These are phyloP conservation scores for Tolypocladium inflatum DNA, from an alignment of 2,329 filamentous ascomycete genomes.

Conservation along the genomic window DNA sequence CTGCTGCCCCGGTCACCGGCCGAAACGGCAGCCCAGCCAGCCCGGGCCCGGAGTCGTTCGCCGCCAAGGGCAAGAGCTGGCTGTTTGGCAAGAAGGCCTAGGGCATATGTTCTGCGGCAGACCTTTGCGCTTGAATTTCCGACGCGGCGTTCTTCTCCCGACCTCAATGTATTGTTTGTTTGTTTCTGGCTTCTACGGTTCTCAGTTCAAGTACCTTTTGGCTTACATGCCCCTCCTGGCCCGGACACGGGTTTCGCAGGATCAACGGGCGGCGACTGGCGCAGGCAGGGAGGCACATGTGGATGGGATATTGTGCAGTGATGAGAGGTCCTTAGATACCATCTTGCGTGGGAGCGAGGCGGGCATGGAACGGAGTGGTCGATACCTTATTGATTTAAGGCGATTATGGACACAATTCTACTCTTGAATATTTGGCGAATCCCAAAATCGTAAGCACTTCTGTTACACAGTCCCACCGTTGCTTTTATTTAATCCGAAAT, in stretches of 20 bases:
- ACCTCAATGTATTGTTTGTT: not conserved
- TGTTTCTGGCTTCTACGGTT: not conserved
- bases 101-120: not conserved
- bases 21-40: constrained; percentile 1
- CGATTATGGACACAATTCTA: not conserved
- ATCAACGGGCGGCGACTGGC: not conserved
- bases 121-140: not conserved
- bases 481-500: not conserved
- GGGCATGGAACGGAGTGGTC: not conserved
- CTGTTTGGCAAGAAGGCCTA: constrained; percentile 39
- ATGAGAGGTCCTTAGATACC: not conserved
- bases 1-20: constrained; percentile 1
- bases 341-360: not conserved
- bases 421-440: too few relatives aligned
- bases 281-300: not conserved
- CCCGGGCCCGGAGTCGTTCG: constrained; percentile 11
- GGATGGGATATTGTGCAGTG: not conserved
- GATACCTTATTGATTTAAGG: not conserved
- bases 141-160: not conserved
- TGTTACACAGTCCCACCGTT: not conserved
- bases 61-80: constrained; percentile 37
- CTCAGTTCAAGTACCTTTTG: not conserved
- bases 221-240: not conserved
- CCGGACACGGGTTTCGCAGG: not conserved
- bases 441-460: not conserved